Percentiles rank a stretch among this genome's conserved stretches.
phyloP scores from a whole-genome alignment of 768 basidiomycete genomes.

The Auricularia sp. region DNA sequence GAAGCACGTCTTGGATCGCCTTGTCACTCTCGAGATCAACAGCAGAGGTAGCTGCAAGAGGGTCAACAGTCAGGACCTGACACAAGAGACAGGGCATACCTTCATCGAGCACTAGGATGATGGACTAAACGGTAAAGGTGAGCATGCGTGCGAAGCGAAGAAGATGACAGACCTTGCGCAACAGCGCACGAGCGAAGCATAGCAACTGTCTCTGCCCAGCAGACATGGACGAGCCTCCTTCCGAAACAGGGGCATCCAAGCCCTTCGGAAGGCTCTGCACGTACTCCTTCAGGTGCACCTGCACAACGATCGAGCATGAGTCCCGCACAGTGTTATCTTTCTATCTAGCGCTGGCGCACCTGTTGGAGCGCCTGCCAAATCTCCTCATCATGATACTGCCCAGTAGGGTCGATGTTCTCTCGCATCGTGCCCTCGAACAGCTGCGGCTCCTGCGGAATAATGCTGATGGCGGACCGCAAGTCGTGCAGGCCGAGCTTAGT shows the following conservation, averaged over 20 bases:
- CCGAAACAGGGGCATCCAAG: slow-evolving; percentile 62
- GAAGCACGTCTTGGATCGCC: slow-evolving; percentile 80
- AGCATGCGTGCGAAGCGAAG: background rate
- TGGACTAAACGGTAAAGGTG: slow-evolving; percentile 37
- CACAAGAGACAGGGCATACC: slow-evolving; percentile 27
- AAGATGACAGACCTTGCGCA: slow-evolving; percentile 47
- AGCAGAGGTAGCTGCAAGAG: slow-evolving; percentile 60
- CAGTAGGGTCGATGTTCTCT: slow-evolving; percentile 85
- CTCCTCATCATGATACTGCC: slow-evolving; percentile 59
- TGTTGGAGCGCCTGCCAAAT: slow-evolving; percentile 85
- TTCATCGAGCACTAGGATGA: slow-evolving; percentile 90
- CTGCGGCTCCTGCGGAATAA: slow-evolving; percentile 46
- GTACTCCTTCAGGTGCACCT: slow-evolving; percentile 62
- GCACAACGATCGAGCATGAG: background rate
- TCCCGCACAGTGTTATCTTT: background rate
- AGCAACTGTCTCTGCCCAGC: slow-evolving; percentile 80
- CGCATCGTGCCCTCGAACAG: slow-evolving; percentile 64
- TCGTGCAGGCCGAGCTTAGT: slow-evolving; percentile 66
- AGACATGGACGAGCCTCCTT: slow-evolving; percentile 74
- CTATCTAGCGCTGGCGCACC: slow-evolving; percentile 20
- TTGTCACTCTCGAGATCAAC: slow-evolving; percentile 86
- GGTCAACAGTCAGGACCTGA: too few relatives aligned
- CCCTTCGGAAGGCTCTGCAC: slow-evolving; percentile 54
- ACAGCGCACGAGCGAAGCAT: slow-evolving; percentile 77
- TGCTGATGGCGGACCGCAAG: slow-evolving; percentile 66